Percentiles rank a stretch among this genome's conserved stretches.
Evolutionary conservation across 2,329 filamentous ascomycete species (phyloP).

Genomic region (Hypomyces rosellus): DNA sequence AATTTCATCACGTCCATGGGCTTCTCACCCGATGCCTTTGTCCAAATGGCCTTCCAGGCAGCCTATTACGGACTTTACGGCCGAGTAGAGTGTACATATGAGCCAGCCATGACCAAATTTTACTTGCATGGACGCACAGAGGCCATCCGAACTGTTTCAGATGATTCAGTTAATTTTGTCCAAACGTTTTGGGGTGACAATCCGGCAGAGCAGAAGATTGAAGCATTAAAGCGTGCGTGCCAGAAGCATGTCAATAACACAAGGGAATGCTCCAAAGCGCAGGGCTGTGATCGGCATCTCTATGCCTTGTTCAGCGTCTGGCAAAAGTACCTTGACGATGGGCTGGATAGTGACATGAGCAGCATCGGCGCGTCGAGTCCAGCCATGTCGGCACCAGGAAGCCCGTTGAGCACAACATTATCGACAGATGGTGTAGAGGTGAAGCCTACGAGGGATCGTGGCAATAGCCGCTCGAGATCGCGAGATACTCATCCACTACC

Average conservation of each 20-base stretch:
- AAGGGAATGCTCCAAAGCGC: slow-evolving; percentile 77
- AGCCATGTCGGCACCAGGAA: slow-evolving; percentile 38
- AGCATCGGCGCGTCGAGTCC: slow-evolving; percentile 62
- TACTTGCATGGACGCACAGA: slow-evolving; percentile 93
- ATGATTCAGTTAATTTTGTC: slow-evolving; percentile 80
- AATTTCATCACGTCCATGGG: slow-evolving; percentile 97
- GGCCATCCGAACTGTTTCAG: slow-evolving; percentile 79
- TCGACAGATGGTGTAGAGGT: slow-evolving; percentile 25
- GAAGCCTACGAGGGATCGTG: slow-evolving; percentile 37
- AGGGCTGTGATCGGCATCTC: slow-evolving; percentile 87
- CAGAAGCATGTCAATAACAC: slow-evolving; percentile 76
- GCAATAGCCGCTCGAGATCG: slow-evolving; percentile 49
- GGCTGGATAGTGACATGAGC: slow-evolving; percentile 44
- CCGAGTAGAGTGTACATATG: slow-evolving; percentile 88
- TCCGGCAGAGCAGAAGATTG: slow-evolving; percentile 73
- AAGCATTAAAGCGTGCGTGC: slow-evolving; percentile 76
- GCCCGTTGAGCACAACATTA: slow-evolving; percentile 32
- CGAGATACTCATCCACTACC: slow-evolving; percentile 54
- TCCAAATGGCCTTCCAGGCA: slow-evolving; percentile 98
- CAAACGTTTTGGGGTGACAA: slow-evolving; percentile 94
- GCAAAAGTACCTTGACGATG: slow-evolving; percentile 78
- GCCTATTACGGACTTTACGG: slow-evolving; percentile 97
- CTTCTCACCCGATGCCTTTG: slow-evolving; percentile 93
- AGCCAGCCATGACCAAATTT: slow-evolving; percentile 96
- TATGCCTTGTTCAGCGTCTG: slow-evolving; percentile 93